A percentile compares a stretch with the other conserved stretches of the same genome.
phyloP scores from a whole-genome alignment of 2,329 filamentous ascomycete species.

The Colletotrichum noveboracense region DNA sequence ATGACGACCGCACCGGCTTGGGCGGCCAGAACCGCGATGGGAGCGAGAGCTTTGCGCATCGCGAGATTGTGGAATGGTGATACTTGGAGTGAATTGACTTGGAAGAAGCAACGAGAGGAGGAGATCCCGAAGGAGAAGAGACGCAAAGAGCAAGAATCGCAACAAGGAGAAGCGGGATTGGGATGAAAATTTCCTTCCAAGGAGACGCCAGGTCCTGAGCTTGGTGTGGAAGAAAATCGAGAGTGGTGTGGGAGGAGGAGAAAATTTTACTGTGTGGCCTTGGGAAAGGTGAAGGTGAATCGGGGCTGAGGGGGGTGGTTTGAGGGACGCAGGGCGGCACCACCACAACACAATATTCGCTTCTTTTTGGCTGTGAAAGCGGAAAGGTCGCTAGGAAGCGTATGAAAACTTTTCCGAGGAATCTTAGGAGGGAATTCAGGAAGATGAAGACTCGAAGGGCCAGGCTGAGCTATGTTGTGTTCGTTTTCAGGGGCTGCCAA shows the following conservation, averaged over 20 bases:
- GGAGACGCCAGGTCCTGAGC: neutral
- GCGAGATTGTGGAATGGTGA: neutral
- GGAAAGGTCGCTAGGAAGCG: rapidly evolving
- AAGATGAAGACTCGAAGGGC: neutral
- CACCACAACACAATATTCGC: neutral
- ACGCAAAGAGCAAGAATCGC: neutral
- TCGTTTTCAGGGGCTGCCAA: neutral
- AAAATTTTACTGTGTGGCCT: neutral
- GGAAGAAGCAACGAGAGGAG: neutral
- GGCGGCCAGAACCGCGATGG: neutral
- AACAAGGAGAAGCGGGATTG: neutral
- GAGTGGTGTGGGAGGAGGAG: neutral
- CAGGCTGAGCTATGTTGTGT: neutral
- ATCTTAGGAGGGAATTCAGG: rapidly evolving
- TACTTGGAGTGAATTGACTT: neutral
- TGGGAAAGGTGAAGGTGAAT: neutral
- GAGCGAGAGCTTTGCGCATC: neutral
- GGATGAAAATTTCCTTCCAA: neutral
- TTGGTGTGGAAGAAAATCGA: neutral
- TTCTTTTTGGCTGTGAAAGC: neutral
- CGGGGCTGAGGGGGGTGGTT: neutral
- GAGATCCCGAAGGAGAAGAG: neutral
- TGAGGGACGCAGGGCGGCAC: neutral
- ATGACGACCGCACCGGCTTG: neutral
- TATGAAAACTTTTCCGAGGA: neutral